Evolutionary conservation across 495 filamentous ascomycete species (phyloP).

Genomic region (Xylaria scruposa): DNA sequence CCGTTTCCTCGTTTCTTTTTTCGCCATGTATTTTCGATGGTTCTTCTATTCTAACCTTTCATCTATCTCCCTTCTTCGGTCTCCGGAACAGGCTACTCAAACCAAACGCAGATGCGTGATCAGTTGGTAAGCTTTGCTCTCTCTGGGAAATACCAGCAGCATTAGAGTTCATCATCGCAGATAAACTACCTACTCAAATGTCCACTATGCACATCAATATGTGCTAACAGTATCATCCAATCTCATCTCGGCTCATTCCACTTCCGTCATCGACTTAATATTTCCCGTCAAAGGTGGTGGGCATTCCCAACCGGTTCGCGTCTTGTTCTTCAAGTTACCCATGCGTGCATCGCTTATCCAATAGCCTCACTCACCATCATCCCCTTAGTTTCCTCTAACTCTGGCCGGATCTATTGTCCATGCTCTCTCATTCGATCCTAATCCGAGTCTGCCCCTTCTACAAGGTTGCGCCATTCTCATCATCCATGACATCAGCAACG

Average conservation of each 20-base stretch:
- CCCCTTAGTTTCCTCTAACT: not conserved
- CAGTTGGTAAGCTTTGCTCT: not conserved
- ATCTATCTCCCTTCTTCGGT: not conserved
- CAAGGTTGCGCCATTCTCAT: not conserved
- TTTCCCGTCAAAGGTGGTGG: not conserved
- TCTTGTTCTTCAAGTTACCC: not conserved
- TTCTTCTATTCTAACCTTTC: not conserved
- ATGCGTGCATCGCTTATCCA: not conserved
- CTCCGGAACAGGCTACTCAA: not conserved
- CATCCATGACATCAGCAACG: not conserved
- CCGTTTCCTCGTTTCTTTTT: not conserved
- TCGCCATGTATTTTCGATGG: not conserved
- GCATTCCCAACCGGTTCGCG: not conserved
- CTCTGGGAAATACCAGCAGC: not conserved
- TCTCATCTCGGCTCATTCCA: not conserved
- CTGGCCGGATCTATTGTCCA: not conserved
- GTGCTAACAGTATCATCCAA: not conserved
- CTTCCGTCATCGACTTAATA: not conserved
- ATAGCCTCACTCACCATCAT: not conserved
- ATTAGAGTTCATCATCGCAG: constrained; percentile 5
- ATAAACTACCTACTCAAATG: not conserved
- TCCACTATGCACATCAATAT: not conserved
- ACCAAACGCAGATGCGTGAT: not conserved
- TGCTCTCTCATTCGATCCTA: not conserved
- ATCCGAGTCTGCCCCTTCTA: not conserved